These are phyloP conservation scores for Penicillium atrosanguineum DNA, from an alignment of 495 filamentous ascomycete genomes.

Conservation along the genomic window DNA sequence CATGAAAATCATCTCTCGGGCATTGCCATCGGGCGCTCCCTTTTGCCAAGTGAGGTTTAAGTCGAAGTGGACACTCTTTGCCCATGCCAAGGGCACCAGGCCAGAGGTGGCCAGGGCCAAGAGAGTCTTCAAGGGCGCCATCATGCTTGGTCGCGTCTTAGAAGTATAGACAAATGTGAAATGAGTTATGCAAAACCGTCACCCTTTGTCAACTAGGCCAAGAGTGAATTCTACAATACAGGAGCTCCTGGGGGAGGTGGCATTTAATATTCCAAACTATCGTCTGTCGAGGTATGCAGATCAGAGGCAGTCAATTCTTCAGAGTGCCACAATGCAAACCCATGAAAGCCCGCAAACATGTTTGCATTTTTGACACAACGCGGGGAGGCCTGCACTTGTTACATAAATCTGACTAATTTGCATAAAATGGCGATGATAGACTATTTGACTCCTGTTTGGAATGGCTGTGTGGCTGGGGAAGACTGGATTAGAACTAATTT, in stretches of 20 bases:
- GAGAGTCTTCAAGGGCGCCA: constrained; percentile 13
- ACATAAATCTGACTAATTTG: not conserved
- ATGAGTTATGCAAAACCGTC: not conserved
- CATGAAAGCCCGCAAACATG: constrained; percentile 4
- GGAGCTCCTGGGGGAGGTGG: not conserved
- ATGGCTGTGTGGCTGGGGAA: constrained; percentile 10
- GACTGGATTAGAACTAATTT: not conserved
- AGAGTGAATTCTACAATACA: not conserved
- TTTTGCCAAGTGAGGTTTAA: constrained; percentile 39
- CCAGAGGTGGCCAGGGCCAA: constrained; percentile 9
- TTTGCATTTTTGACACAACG: constrained; percentile 17
- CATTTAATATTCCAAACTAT: not conserved
- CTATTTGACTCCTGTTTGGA: not conserved
- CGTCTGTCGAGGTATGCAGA: constrained; percentile 1
- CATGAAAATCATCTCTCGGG: constrained; percentile 50
- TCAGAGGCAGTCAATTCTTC: not conserved
- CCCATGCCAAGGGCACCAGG: constrained; percentile 11
- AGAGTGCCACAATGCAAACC: not conserved
- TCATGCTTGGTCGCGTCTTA: not conserved
- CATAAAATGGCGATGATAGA: not conserved
- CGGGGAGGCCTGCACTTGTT: not conserved
- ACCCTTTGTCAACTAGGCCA: not conserved
- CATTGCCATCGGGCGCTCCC: constrained; percentile 37
- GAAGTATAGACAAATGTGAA: not conserved
- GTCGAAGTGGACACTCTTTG: constrained; percentile 28